Evolutionary conservation across 2,329 filamentous ascomycete genomes (phyloP), one percentile per base, ranked within the genome.

Genomic region (Colletotrichum tanaceti): DNA sequence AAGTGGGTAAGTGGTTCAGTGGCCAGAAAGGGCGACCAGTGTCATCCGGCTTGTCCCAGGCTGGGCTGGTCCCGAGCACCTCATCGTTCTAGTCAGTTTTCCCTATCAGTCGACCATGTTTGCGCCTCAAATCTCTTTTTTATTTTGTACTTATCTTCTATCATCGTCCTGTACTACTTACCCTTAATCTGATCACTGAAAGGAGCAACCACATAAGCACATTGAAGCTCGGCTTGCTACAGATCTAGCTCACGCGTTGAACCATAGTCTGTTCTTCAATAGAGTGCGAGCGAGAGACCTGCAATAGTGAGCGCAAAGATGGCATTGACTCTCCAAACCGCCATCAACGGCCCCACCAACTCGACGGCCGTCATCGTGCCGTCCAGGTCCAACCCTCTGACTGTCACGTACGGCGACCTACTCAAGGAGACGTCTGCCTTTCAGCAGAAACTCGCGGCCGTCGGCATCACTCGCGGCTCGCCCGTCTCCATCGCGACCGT

Each of bases 401-500:
- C 84, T n/a, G 83, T 93, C 71, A 90, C 90, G 46, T 95, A 93
- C 82, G 79, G 84, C 71, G 85, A 89, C 75, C 87, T 97, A 60
- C 79, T 86, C 61, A 78, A 85, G 70, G 90, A 94, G 75, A 87
- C 93, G 63, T 79, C 84, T 50, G 81, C 86, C 18, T 95, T 96
- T 82, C 93, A 96, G 82, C 83, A 85, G 76, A 92, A 93, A 80
- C 89, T 97, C 71, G 93, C 93, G 28, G 85, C 85, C 55, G 85
- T 95, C 64, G 93, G 93, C 72, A 89, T 97, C 71, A 84, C 85
- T 65, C 85, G 87, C 50, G 85, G 86, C 72, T 87, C 90, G 16
- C 90, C 92, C 54, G 92, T 97, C 60, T 96, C 93, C 55, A 94
- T 97, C 77, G 91, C 93, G 35, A 86, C 94, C 20, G 87, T 91